Conservation (phyloP, 2,329 filamentous ascomycete genomes). For the Microsporum audouinii region DNA sequence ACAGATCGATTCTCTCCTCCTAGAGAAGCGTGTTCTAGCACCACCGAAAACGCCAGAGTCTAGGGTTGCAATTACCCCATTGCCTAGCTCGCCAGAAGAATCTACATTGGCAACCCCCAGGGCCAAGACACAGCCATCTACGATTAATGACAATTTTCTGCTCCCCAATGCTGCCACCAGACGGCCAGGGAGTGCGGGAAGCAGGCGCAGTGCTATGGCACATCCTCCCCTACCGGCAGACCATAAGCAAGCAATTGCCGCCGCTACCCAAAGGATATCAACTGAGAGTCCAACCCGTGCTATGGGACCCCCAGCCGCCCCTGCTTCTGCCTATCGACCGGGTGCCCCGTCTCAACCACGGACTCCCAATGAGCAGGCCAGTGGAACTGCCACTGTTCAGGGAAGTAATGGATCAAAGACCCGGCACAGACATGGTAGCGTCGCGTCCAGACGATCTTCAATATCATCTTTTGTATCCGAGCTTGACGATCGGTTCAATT, state of each 20-base stretch:
- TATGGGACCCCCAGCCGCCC: slow-evolving; percentile 79
- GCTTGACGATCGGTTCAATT: slow-evolving; percentile 81
- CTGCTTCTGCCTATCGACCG: slow-evolving; percentile 59
- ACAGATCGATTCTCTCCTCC: slow-evolving; percentile 65
- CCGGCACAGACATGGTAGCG: slow-evolving; percentile 29
- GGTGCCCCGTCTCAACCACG: slow-evolving; percentile 43
- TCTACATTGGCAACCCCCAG: slow-evolving; percentile 31
- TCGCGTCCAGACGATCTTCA: slow-evolving; percentile 60
- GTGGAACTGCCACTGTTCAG: slow-evolving; percentile 22
- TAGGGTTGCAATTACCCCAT: neutral
- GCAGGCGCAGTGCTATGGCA: slow-evolving; percentile 40
- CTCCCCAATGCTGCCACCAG: slow-evolving; percentile 24
- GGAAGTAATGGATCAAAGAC: slow-evolving; percentile 43
- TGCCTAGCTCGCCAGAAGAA: slow-evolving; percentile 6
- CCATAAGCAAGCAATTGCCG: slow-evolving; percentile 74
- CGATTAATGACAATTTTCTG: slow-evolving; percentile 23
- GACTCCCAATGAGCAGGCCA: slow-evolving; percentile 47
- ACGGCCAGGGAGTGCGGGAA: slow-evolving; percentile 63
- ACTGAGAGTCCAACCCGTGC: slow-evolving; percentile 30
- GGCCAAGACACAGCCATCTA: slow-evolving; percentile 21
- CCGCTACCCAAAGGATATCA: slow-evolving; percentile 52
- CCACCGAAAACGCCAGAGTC: slow-evolving; percentile 14
- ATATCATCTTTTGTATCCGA: slow-evolving; percentile 94
- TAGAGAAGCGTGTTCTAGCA: slow-evolving; percentile 36
- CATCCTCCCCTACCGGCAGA: slow-evolving; percentile 69